Evolutionary conservation across 306 rosid species (phyloP), one percentile per base, ranked within the genome.

Genomic region (Glycine soja): DNA sequence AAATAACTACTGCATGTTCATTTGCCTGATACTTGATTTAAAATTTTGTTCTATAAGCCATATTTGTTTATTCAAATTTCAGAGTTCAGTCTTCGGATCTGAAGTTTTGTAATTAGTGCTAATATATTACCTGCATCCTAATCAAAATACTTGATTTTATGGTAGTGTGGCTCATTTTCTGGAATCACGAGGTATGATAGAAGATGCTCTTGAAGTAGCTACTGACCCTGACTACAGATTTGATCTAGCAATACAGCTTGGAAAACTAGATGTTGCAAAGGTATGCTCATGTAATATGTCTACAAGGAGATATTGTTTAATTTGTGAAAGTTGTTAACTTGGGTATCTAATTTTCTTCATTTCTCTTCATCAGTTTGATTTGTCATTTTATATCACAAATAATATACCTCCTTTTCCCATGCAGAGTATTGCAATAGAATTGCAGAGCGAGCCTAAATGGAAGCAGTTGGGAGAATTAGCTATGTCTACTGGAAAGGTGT

Each of bases 391-490:
- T 75, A 32, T 66, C 80, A 66, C 36, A 14, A 62, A 65, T 79
- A 50, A 78, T 30, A 24, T 63, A 43, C 19, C 12, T 79, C 16
- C 81, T 54, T 59, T 68, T 65, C 70, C 45, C 15, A 64, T 81
- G 76, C 87, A 95, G 99, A 83, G 86, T 82, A 93, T 95, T 87
- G 99, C 97, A 50, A 56, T 83, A 59, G 94, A 84, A 73, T 93
- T 89, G 83, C 97, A 95, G 66, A 90, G 93, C 67, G 99, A 95
- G 82, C 79, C 98, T 75, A 95, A 95, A 88, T 95, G 99, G 99
- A 95, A 92, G 94, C 99, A 93, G 91, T 85, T 95, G 85, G 99
- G 98, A 82, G 99, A 93, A 86, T 86, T 95, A 81, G 98, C 99
- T 3, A 95, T 95, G 99, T 95, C 99, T 69, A 66, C 88, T 52